Evolutionary conservation across 257 asterid species (phyloP), one percentile per base, ranked within the genome.

Genomic region (Galeopsis tetrahit): DNA sequence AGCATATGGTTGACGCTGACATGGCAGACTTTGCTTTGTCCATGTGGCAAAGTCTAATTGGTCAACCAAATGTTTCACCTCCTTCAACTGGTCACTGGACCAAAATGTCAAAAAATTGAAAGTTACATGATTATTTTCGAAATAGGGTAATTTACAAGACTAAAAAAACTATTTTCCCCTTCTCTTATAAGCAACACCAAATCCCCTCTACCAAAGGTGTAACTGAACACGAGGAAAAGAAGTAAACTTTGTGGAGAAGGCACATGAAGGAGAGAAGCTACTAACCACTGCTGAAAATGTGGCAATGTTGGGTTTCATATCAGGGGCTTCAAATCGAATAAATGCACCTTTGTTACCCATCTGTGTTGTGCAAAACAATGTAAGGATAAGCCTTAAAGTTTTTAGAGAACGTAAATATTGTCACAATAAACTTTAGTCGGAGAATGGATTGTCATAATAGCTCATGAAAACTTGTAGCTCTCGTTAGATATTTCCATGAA

Each of bases 301-400:
- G 58, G 82, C 94, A 46, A 92, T 86, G 39, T 89, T 87, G 74
- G 99, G 99, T 85, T 87, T 90, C 86, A 95, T 55, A 57, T 83
- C 84, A 0, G 99, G 98, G 65, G 98, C 94, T 83, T 86, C 99
- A 51, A 95, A 95, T 4, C 91, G 96, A 82, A 95, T 95, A 71
- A 92, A 92, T 44, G 99, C 99, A 4, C 99, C 99, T 72, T 95
- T 92, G 89, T 95, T 95, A 64, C 98, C 98, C 99, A 92, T 95
- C 99, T 92, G 98, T 66, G 57, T 56, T 68, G 36, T 64, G 79
- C 38, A 73, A 65, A 69, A 46, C 59, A 75, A 76, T 63, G 38
- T 64, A 44, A 76, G 61, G 63, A 55, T 32, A 49, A 33, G 40
- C 52, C 69, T 48, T 51, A 4, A 28, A 14, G 34, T 52, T 38